Evolutionary conservation across 257 asterid genomes (phyloP), one percentile per base, ranked within the genome.

Genomic region (Fraxinus americana): DNA sequence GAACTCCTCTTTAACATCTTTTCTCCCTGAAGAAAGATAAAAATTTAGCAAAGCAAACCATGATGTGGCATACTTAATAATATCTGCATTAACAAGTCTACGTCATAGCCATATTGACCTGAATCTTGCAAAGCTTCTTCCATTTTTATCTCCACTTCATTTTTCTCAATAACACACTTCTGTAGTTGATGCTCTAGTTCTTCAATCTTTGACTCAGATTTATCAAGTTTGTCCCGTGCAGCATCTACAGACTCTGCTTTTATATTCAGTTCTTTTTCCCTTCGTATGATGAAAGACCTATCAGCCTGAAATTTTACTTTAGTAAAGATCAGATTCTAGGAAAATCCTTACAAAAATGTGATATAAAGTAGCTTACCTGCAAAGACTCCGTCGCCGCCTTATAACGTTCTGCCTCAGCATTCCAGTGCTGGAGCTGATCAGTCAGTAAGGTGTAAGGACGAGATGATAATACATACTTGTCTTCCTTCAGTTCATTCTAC

Each of bases 381-480:
- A 93, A 87, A 77, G 97, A 88, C 30, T 93, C 98, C 2, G 91
- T 81, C 83, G 85, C 78, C 70, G 35, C 82, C 81, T 84, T 89
- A 82, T 88, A 92, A 76, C 91, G 94, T 77, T 90, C 99, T 71
- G 96, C 91, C 91, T 95, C 98, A 19, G 91, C 75, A 82, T 78
- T 92, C 97, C 97, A 95, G 83, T 95, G 94, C 81, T 88, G 97
- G 71, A 92, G 91, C 86, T 95, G 99, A 83, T 95, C 99, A 71
- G 83, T 90, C 85, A 90, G 81, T 79, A 91, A 79, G 81, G 93
- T 80, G 87, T 88, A 95, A 83, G 98, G 93, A 59, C 97, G 97
- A 79, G 98, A 90, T 9, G 92, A 41, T 70, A 74, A 80, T 70
- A 95, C 82, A 83, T 89, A 87, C 84, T 87, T 93, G 76, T 93